Conservation (phyloP, 2,329 filamentous ascomycete species). For the Neonectria magnoliae region DNA sequence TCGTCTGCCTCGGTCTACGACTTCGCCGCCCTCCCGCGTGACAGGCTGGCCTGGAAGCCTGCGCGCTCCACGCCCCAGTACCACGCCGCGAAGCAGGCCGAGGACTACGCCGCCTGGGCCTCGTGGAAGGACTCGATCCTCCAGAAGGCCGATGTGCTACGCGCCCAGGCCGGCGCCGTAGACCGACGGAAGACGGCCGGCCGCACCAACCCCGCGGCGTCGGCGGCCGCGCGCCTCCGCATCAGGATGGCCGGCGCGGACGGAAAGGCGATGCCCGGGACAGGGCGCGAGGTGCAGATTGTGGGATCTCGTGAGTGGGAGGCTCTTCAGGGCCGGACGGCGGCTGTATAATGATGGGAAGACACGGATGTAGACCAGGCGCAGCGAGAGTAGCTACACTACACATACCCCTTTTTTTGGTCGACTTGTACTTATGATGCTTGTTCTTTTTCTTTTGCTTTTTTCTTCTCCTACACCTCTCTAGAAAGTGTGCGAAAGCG, state of each 20-base stretch:
- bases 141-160: slow-evolving; percentile 60
- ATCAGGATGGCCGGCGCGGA: slow-evolving; percentile 59
- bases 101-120: slow-evolving; percentile 72
- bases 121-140: slow-evolving; percentile 66
- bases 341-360: slow-evolving; percentile 45
- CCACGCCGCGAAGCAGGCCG: slow-evolving; percentile 71
- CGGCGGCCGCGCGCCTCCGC: slow-evolving; percentile 59
- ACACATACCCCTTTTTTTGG: slow-evolving; percentile 36
- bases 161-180: slow-evolving; percentile 33
- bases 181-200: slow-evolving; percentile 41
- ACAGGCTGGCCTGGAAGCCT: slow-evolving; percentile 74
- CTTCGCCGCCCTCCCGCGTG: slow-evolving; percentile 64
- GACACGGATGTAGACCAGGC: slow-evolving; percentile 13
- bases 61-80: slow-evolving; percentile 71
- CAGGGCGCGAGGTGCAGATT: slow-evolving; percentile 58
- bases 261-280: slow-evolving; percentile 55
- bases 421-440: slow-evolving; percentile 4
- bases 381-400: slow-evolving; percentile 23
- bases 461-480: slow-evolving; percentile 1
- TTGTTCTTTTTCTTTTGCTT: neutral
- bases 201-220: slow-evolving; percentile 30
- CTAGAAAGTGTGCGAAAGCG: slow-evolving; percentile 29
- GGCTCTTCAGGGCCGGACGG: slow-evolving; percentile 56
- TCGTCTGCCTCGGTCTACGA: slow-evolving; percentile 67
- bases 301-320: slow-evolving; percentile 67